These are phyloP conservation scores for Chlamydomonas eustigma DNA, from an alignment of 139 green algal species.

Conservation along the genomic window DNA sequence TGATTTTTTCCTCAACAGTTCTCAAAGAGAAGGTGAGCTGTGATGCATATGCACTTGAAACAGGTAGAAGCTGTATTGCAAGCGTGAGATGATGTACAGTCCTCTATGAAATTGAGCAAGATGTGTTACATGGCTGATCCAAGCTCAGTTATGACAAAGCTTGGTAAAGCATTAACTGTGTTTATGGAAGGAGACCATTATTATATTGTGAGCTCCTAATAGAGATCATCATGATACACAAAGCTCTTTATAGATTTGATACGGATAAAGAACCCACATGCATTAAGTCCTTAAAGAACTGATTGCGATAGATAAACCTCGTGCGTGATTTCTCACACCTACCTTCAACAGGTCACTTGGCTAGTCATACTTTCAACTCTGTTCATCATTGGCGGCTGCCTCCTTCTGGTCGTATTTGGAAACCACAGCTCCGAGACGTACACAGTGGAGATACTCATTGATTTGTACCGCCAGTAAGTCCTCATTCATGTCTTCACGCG, in stretches of 20 bases:
- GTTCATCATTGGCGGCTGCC: conserved; percentile 70
- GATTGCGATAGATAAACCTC: not conserved
- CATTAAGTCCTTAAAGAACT: not conserved
- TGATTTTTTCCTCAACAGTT: conserved; percentile 74
- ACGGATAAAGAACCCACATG: not conserved
- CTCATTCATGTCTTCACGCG: too few species aligned
- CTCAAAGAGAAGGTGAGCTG: conserved; percentile 69
- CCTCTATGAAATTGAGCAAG: too few species aligned
- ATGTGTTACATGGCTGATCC: too few species aligned
- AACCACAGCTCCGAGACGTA: conserved; percentile 65
- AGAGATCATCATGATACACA: too few species aligned
- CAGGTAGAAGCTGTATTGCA: too few species aligned
- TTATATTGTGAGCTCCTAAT: too few species aligned
- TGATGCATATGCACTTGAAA: too few species aligned
- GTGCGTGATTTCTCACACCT: not conserved
- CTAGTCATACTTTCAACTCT: conserved; percentile 62
- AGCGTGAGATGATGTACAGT: too few species aligned
- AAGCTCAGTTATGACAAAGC: too few species aligned
- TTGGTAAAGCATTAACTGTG: too few species aligned
- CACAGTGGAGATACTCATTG: conserved; percentile 41
- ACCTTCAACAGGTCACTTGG: conserved; percentile 22
- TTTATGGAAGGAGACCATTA: not conserved
- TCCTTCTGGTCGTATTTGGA: conserved; percentile 82
- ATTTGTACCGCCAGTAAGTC: not conserved
- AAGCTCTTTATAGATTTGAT: too few species aligned